Evolutionary conservation across 352 stramenopile species (phyloP).

Genomic region (Globisporangium perplexum): DNA sequence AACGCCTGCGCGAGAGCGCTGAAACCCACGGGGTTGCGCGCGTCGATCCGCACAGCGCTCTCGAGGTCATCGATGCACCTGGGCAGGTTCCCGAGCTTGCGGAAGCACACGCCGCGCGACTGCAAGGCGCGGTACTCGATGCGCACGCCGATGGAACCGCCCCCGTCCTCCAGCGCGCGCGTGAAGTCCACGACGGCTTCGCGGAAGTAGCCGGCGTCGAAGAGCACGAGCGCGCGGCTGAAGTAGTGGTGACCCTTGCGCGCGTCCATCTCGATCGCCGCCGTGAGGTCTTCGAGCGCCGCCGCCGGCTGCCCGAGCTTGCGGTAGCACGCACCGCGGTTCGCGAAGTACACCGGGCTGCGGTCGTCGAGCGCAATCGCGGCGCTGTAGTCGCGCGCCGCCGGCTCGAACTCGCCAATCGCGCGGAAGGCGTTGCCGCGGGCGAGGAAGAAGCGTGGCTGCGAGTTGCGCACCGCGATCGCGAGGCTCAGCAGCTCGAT

Average conservation of each 20-base stretch:
- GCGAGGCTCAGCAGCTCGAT: slow-evolving; percentile 75
- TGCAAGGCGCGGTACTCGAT: slow-evolving; percentile 69
- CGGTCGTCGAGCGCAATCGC: slow-evolving; percentile 62
- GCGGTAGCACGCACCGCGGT: slow-evolving; percentile 60
- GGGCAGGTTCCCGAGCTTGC: slow-evolving; percentile 41
- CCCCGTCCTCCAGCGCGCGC: slow-evolving; percentile 59
- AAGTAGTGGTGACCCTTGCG: slow-evolving; percentile 73
- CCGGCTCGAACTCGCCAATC: slow-evolving; percentile 62
- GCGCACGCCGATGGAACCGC: slow-evolving; percentile 31
- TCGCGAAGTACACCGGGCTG: slow-evolving; percentile 67
- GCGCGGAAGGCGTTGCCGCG: slow-evolving; percentile 67
- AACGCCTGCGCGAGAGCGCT: slow-evolving; percentile 57
- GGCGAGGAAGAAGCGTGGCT: slow-evolving; percentile 71
- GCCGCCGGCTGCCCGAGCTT: slow-evolving; percentile 55
- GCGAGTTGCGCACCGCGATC: slow-evolving; percentile 60
- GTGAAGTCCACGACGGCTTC: slow-evolving; percentile 73
- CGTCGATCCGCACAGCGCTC: slow-evolving; percentile 61
- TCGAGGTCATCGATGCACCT: slow-evolving; percentile 77
- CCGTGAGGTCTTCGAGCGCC: slow-evolving; percentile 65
- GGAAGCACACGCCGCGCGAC: slow-evolving; percentile 58
- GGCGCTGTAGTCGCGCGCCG: slow-evolving; percentile 48
- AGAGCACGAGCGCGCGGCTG: slow-evolving; percentile 66
- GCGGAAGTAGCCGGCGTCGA: slow-evolving; percentile 54
- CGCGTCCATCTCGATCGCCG: slow-evolving; percentile 62
- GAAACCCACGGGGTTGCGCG: slow-evolving; percentile 58